Evolutionary conservation across 306 rosid species (phyloP), one percentile per base, ranked within the genome.

Genomic region (Malus asiatica): DNA sequence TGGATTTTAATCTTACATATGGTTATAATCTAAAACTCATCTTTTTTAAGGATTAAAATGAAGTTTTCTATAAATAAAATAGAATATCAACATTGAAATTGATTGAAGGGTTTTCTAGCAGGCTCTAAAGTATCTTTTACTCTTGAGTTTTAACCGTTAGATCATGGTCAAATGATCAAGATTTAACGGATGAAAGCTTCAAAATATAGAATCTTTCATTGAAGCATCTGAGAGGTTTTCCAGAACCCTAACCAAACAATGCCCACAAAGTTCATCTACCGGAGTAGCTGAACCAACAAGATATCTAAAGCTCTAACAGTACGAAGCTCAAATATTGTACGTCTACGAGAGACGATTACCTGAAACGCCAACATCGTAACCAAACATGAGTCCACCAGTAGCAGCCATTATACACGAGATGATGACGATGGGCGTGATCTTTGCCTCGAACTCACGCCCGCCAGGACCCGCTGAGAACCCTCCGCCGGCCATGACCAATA

Each of bases 331-430:
- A 42, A 12, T 6, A 38, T 6, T 61, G 29, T 4, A 14, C 4
- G 66, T 27, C 35, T 11, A 3, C 0, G 20, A 48, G 55, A 15
- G 55, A 48, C 8, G 5, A 51, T 29, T 68, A 92, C 98, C 97
- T 35, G 98, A 93, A 88, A 93, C 85, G 16, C 98, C 98, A 3
- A 93, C 73, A 27, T 89, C 93, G 76, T 91, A 91, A 23, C 98
- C 98, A 53, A 93, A 93, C 93, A 91, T 91, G 79, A 91, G 98
- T 15, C 98, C 98, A 14, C 93, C 98, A 29, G 97, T 93, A 53
- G 98, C 93, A 0, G 97, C 98, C 93, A 91, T 86, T 4, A 91
- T 72, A 73, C 95, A 92, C n/a, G 93, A 94, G 68, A 92, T 83
- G 25, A 94, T 75, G 76, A 94, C 93, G 48, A 90, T 84, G 18